Evolutionary conservation across 179 eudicot genomes (phyloP).

Genomic region (Silene vulgaris): DNA sequence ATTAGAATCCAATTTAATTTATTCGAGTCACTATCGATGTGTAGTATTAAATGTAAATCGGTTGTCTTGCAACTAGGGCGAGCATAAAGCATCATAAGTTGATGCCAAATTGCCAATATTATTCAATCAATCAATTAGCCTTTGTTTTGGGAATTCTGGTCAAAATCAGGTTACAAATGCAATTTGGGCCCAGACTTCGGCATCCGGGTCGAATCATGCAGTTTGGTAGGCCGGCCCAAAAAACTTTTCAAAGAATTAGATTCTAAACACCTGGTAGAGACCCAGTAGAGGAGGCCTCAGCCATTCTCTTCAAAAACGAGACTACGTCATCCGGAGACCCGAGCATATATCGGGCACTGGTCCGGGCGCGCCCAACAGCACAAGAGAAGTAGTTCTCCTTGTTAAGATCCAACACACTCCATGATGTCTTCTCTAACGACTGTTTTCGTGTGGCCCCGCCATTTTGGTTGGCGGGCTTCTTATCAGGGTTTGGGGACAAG

Average conservation of each 20-base stretch:
- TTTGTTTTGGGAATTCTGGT: neutral
- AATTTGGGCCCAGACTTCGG: neutral
- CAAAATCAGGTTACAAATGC: constrained; percentile 9
- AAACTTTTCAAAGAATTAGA: constrained; percentile 4
- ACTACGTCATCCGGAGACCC: constrained; percentile 69
- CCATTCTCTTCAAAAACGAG: constrained; percentile 47
- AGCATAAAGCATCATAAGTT: constrained; percentile 5
- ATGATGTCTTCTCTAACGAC: constrained; percentile 30
- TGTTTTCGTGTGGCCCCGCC: constrained; percentile 26
- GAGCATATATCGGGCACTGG: constrained; percentile 68
- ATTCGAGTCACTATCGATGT: too few species aligned
- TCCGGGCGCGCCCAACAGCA: constrained; percentile 66
- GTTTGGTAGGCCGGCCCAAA: neutral
- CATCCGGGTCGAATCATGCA: neutral
- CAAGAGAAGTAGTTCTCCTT: constrained; percentile 86
- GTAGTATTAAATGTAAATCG: too few species aligned
- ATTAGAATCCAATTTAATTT: too few species aligned
- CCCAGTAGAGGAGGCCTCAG: constrained; percentile 29
- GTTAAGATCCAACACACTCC: constrained; percentile 73
- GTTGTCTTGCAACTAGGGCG: too few species aligned
- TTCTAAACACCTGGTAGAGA: neutral
- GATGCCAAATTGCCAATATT: constrained; percentile 3
- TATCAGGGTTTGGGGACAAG: constrained; percentile 35
- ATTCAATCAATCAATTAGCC: neutral
- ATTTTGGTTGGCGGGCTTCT: constrained; percentile 24